Evolutionary conservation across 352 stramenopile species (phyloP).

Genomic region (Phytophthora melonis): DNA sequence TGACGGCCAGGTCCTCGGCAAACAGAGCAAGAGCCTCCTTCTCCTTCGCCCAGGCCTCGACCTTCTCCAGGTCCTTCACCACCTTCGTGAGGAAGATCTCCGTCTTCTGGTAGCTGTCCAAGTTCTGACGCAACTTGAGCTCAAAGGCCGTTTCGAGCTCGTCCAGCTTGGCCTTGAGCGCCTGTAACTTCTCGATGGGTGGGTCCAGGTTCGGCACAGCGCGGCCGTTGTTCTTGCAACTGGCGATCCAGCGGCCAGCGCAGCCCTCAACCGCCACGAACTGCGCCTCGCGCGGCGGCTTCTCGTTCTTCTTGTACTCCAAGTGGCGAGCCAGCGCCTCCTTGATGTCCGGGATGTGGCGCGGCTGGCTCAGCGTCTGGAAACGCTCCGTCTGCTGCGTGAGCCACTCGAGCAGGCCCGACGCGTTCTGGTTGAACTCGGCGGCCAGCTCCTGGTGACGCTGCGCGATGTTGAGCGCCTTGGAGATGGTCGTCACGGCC

Average conservation of each 20-base stretch:
- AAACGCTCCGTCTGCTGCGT: constrained; percentile 77
- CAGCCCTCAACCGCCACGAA: constrained; percentile 85
- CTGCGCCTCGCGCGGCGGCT: constrained; percentile 80
- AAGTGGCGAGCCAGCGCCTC: constrained; percentile 69
- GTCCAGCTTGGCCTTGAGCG: constrained; percentile 76
- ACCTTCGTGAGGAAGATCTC: constrained; percentile 86
- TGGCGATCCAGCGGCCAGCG: constrained; percentile 83
- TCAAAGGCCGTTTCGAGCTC: constrained; percentile 77
- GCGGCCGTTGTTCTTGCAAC: constrained; percentile 90
- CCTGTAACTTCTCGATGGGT: constrained; percentile 83
- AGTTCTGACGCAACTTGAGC: constrained; percentile 73
- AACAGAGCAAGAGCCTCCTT: constrained; percentile 79
- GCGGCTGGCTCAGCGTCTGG: constrained; percentile 72
- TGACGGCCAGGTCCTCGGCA: constrained; percentile 61
- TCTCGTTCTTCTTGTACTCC: constrained; percentile 92
- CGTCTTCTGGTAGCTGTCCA: constrained; percentile 87
- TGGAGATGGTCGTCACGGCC: constrained; percentile 90
- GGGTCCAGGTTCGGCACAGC: constrained; percentile 73
- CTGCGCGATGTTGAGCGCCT: constrained; percentile 91
- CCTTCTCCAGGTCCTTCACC: constrained; percentile 87
- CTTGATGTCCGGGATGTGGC: constrained; percentile 75
- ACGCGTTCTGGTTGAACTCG: constrained; percentile 81
- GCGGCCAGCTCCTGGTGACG: constrained; percentile 85
- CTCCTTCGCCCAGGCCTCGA: constrained; percentile 85
- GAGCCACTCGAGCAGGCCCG: constrained; percentile 79